Evolutionary conservation across 2,329 filamentous ascomycete species (phyloP).

Genomic region (Orbilia ellipsospora): DNA sequence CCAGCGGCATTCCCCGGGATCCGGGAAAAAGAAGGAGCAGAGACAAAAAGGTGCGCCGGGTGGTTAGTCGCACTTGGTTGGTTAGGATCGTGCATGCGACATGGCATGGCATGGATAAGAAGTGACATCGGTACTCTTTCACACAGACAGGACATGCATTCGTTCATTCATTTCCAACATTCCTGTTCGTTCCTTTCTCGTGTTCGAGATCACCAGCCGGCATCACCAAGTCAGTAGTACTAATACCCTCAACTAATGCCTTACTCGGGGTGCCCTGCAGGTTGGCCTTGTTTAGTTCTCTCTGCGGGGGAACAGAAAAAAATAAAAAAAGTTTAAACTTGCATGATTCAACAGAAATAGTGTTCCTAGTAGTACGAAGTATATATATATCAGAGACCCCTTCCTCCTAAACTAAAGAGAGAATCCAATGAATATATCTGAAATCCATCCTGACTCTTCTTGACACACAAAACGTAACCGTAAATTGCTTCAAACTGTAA

Average conservation of each 20-base stretch:
- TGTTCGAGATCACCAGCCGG: conserved; percentile 37
- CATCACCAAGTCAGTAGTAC: neutral
- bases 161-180: conserved; percentile 17
- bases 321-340: too few relatives aligned
- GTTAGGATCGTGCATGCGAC: conserved; percentile 52
- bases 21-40: neutral
- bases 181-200: conserved; percentile 10
- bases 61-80: neutral
- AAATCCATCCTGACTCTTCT: too few relatives aligned
- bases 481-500: conserved; percentile 10
- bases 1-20: conserved; percentile 16
- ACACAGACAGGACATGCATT: conserved; percentile 6
- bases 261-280: too few relatives aligned
- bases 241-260: too few relatives aligned
- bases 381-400: too few relatives aligned
- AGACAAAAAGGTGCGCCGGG: neutral
- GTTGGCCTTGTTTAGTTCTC: too few relatives aligned
- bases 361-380: too few relatives aligned
- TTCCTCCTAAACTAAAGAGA: too few relatives aligned
- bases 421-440: too few relatives aligned
- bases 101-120: neutral
- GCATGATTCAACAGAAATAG: too few relatives aligned
- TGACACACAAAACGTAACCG: conserved; percentile 1
- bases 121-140: too few relatives aligned
- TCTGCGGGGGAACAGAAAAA: too few relatives aligned